Percentiles rank a stretch among this genome's conserved stretches.
Conservation (phyloP, 805 yeast genomes). For the Saturnispora hagleri region DNA sequence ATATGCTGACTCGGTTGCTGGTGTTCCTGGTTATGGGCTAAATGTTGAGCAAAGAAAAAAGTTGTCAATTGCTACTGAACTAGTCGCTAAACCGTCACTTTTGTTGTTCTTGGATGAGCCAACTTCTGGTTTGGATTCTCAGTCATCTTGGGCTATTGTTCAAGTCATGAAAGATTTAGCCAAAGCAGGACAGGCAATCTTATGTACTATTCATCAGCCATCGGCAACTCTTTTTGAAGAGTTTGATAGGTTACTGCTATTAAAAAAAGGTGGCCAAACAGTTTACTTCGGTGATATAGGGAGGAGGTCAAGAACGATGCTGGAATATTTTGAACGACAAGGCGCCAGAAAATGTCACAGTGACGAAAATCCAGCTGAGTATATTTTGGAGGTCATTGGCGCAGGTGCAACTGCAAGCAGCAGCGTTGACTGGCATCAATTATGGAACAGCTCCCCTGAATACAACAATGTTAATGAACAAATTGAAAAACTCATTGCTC, state of each 20-base stretch:
- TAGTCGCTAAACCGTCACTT: slow-evolving; percentile 45
- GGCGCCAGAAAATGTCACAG: slow-evolving; percentile 59
- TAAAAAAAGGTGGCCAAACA: slow-evolving; percentile 44
- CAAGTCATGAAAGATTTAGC: slow-evolving; percentile 41
- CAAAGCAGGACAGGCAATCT: slow-evolving; percentile 43
- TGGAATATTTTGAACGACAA: slow-evolving; percentile 38
- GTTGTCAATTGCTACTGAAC: slow-evolving; percentile 44
- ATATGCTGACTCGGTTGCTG: slow-evolving; percentile 46
- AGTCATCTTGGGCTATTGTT: slow-evolving; percentile 50
- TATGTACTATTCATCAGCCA: slow-evolving; percentile 49
- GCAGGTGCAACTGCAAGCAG: slow-evolving; percentile 70
- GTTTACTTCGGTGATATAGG: slow-evolving; percentile 50
- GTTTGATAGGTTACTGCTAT: slow-evolving; percentile 32
- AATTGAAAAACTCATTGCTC: slow-evolving; percentile 22
- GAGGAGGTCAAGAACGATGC: slow-evolving; percentile 31
- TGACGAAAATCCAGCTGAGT: slow-evolving; percentile 67
- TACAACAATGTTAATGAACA: slow-evolving; percentile 21
- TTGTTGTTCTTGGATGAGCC: slow-evolving; percentile 16
- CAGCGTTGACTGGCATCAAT: slow-evolving; percentile 46
- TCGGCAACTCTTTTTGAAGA: slow-evolving; percentile 37
- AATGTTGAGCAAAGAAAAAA: slow-evolving; percentile 48
- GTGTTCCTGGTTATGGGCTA: slow-evolving; percentile 37
- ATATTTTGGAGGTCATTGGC: slow-evolving; percentile 65
- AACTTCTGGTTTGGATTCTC: slow-evolving; percentile 52
- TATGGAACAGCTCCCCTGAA: slow-evolving; percentile 39